phyloP scores from a whole-genome alignment of 495 filamentous ascomycete species.

The Aspergillus panamensis region DNA sequence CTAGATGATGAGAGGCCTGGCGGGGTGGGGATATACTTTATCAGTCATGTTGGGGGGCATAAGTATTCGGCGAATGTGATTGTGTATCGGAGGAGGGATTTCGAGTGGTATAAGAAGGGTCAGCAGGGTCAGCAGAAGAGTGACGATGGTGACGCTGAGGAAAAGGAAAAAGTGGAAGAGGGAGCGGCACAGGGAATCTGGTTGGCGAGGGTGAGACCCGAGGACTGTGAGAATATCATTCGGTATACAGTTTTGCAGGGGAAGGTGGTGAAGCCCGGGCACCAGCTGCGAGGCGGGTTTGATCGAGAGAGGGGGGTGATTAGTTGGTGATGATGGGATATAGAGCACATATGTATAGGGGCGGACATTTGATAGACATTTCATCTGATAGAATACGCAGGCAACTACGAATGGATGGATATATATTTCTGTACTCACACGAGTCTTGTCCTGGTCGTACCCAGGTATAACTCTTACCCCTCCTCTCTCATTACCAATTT shows the following conservation, averaged over 20 bases:
- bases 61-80: constrained; percentile 71
- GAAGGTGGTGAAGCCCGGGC: constrained; percentile 83
- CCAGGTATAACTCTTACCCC: no score
- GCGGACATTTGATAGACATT: neutral
- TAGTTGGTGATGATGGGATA: constrained; percentile 67
- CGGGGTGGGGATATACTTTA: constrained; percentile 92
- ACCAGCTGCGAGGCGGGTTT: constrained; percentile 85
- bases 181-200: constrained; percentile 87
- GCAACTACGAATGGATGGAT: neutral
- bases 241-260: constrained; percentile 87
- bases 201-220: constrained; percentile 82
- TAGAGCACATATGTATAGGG: neutral
- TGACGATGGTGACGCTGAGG: constrained; percentile 12
- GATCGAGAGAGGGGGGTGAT: constrained; percentile 73
- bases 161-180: constrained; percentile 41
- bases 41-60: constrained; percentile 67
- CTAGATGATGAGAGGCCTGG: constrained; percentile 80
- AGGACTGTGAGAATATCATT: constrained; percentile 93
- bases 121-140: constrained; percentile 40
- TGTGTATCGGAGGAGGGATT: constrained; percentile 69
- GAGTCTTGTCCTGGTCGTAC: no score
- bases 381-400: neutral
- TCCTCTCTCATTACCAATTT: no score
- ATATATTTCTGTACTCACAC: no score
- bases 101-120: constrained; percentile 47